A percentile compares a stretch with the other conserved stretches of the same genome.
These are phyloP conservation scores for Heritiera littoralis DNA, from an alignment of 345 rosid genomes.

Conservation along the genomic window DNA sequence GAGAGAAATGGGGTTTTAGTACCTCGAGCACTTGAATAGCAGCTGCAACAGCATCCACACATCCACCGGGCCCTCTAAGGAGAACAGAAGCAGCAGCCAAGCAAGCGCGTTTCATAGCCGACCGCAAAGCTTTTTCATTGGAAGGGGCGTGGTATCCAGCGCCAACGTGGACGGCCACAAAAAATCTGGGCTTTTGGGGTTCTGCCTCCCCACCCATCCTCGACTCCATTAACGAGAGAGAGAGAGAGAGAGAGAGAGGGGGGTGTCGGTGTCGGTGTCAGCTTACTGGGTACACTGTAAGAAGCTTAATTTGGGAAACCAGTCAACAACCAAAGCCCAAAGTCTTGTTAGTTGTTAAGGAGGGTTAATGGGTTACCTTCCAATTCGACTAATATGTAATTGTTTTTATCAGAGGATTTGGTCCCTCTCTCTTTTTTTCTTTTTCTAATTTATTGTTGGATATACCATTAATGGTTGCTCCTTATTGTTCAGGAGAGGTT, in stretches of 20 bases:
- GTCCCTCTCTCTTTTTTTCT: too few relatives aligned
- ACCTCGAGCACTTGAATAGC: conserved; percentile 97
- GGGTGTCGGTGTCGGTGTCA: neutral
- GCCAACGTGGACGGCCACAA: conserved; percentile 94
- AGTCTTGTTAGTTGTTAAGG: neutral
- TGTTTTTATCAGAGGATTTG: too few relatives aligned
- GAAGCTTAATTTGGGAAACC: conserved; percentile 2
- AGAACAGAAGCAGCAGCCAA: conserved; percentile 79
- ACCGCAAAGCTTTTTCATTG: conserved; percentile 74
- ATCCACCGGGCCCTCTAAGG: conserved; percentile 65
- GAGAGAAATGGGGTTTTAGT: neutral
- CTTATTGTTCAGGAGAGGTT: neutral
- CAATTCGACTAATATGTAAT: too few relatives aligned
- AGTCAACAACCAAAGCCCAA: neutral
- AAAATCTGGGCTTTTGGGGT: conserved; percentile 59
- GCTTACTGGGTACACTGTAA: neutral
- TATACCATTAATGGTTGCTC: neutral
- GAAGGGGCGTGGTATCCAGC: conserved; percentile 81
- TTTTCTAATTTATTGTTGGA: too few relatives aligned
- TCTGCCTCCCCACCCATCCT: conserved; percentile 40
- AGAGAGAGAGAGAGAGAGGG: neutral
- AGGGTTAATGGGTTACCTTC: too few relatives aligned
- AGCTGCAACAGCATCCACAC: conserved; percentile 78
- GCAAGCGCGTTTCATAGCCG: conserved; percentile 93
- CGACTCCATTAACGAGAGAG: neutral